Conservation (phyloP, 108 stramenopile genomes). For the Mediolabrus comicus region DNA sequence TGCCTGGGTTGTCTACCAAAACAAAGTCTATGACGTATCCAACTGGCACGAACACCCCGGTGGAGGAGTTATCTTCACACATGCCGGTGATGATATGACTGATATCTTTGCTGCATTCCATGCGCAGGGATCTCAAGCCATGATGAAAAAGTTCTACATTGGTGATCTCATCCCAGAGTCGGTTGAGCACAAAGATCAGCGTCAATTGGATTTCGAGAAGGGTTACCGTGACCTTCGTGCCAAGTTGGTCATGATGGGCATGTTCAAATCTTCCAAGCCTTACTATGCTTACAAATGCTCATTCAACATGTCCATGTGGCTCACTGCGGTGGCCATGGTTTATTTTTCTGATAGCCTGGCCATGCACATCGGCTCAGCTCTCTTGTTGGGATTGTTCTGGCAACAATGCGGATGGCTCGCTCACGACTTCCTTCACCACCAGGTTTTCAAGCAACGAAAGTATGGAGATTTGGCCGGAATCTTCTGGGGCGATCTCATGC, state of each 20-base stretch:
- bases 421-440: conserved; percentile 98
- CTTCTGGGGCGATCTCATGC: conserved; percentile 95
- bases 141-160: conserved; percentile 93
- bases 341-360: conserved; percentile 60
- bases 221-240: conserved; percentile 92
- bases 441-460: conserved; percentile 93
- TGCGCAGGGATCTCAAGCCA: conserved; percentile 83
- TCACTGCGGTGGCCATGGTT: conserved; percentile 73
- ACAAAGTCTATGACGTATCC: conserved; percentile 98
- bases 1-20: conserved; percentile 93
- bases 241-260: conserved; percentile 91
- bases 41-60: conserved; percentile 97
- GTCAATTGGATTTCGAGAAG: conserved; percentile 92
- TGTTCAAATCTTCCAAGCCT: conserved; percentile 88
- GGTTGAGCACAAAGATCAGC: conserved; percentile 72
- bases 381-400: conserved; percentile 94
- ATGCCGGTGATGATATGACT: conserved; percentile 98
- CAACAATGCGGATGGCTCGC: conserved; percentile 99
- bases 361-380: conserved; percentile 85
- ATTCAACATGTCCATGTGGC: conserved; percentile 86
- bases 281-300: conserved; percentile 95
- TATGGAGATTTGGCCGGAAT: conserved; percentile 92
- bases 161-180: conserved; percentile 88
- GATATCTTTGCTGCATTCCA: conserved; percentile 99
- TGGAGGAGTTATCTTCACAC: conserved; percentile 96